A percentile compares a stretch with the other conserved stretches of the same genome.
phyloP scores from a whole-genome alignment of 1,139 yeast species.

The Maudiozyma humilis region DNA sequence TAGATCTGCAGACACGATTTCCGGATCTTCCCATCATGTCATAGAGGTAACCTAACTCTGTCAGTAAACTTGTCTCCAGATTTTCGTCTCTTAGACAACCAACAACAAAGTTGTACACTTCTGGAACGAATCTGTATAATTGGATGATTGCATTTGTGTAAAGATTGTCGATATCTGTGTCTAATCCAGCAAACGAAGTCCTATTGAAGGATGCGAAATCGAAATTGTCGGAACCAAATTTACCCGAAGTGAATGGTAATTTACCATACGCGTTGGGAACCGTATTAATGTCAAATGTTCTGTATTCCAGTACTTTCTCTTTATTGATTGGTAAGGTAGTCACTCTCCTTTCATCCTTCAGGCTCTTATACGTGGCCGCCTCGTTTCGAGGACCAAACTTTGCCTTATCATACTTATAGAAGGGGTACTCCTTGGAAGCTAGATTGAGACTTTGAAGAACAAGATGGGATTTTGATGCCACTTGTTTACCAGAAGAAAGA shows the following conservation, averaged over 20 bases:
- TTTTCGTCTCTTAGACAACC: constrained; percentile 52
- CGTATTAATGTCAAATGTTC: constrained; percentile 28
- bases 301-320: constrained; percentile 22
- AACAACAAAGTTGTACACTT: constrained; percentile 57
- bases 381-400: constrained; percentile 49
- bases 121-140: constrained; percentile 70
- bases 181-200: constrained; percentile 76
- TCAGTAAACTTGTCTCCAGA: constrained; percentile 47
- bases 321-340: constrained; percentile 15
- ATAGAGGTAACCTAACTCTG: constrained; percentile 79
- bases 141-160: constrained; percentile 77
- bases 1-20: constrained; percentile 40
- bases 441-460: constrained; percentile 8
- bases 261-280: constrained; percentile 70
- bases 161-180: constrained; percentile 75
- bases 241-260: constrained; percentile 73
- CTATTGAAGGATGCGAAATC: constrained; percentile 79
- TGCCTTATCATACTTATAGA: constrained; percentile 41
- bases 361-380: constrained; percentile 43
- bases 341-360: constrained; percentile 53
- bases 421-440: constrained; percentile 12
- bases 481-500: constrained; percentile 6
- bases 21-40: constrained; percentile 85
- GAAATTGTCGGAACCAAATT: constrained; percentile 89
- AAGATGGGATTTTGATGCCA: constrained; percentile 8